These are phyloP conservation scores for Neobulgaria alba DNA, from an alignment of 2,329 filamentous ascomycete species.

Conservation along the genomic window DNA sequence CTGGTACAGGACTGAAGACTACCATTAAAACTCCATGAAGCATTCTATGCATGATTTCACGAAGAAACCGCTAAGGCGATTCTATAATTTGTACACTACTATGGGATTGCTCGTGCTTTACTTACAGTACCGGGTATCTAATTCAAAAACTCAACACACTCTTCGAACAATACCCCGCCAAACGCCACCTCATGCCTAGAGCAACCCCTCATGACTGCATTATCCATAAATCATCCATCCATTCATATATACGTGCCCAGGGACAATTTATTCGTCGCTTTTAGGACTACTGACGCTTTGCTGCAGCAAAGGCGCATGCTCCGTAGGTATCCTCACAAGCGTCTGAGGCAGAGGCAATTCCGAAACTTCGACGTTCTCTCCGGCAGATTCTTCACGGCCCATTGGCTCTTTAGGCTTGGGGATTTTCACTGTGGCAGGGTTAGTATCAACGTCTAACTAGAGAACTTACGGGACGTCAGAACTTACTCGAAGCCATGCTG, in stretches of 20 bases:
- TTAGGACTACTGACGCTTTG: constrained; percentile 13
- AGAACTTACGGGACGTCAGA: background rate
- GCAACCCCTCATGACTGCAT: background rate
- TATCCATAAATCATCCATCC: background rate
- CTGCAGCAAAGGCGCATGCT: constrained; percentile 60
- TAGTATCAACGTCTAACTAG: constrained; percentile 8
- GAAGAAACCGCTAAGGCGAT: too few relatives aligned
- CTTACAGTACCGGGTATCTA: too few relatives aligned
- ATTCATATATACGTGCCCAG: too few relatives aligned
- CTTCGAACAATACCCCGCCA: too few relatives aligned
- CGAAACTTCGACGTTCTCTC: constrained; percentile 30
- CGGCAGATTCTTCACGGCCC: constrained; percentile 34
- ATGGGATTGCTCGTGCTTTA: too few relatives aligned
- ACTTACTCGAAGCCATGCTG: constrained; percentile 75
- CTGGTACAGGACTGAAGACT: too few relatives aligned
- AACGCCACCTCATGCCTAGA: too few relatives aligned
- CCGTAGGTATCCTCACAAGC: constrained; percentile 74
- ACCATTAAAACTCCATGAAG: too few relatives aligned
- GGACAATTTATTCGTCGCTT: background rate
- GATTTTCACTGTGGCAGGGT: constrained; percentile 50
- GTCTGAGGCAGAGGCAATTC: constrained; percentile 63
- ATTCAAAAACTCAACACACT: too few relatives aligned
- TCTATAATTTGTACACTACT: too few relatives aligned
- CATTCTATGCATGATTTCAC: too few relatives aligned
- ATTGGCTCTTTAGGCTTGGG: constrained; percentile 45